A percentile compares a stretch with the other conserved stretches of the same genome.
Evolutionary conservation across 2,329 filamentous ascomycete genomes (phyloP).

Genomic region (Setomelanomma holmii): DNA sequence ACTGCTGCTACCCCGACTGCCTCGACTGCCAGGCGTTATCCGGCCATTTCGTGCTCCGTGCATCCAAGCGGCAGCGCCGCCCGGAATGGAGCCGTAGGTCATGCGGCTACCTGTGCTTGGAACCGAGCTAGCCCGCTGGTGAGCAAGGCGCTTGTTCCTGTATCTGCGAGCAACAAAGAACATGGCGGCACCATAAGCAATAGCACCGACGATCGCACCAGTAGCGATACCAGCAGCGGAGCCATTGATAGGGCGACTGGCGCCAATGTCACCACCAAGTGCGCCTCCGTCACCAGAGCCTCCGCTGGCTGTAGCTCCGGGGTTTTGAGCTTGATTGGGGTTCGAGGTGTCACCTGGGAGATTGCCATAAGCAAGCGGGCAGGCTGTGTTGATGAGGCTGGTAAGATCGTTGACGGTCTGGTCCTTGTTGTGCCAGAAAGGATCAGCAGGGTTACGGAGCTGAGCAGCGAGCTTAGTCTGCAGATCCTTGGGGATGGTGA

Average conservation of each 20-base stretch:
- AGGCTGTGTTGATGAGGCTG: conserved; percentile 80
- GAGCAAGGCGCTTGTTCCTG: conserved; percentile 81
- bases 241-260: conserved; percentile 65
- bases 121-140: conserved; percentile 79
- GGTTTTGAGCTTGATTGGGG: conserved; percentile 51
- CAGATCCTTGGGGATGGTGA: conserved; percentile 55
- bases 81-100: conserved; percentile 46
- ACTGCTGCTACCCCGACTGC: conserved; percentile 57
- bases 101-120: conserved; percentile 68
- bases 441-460: conserved; percentile 74
- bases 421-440: conserved; percentile 74
- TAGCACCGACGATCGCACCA: conserved; percentile 78
- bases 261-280: conserved; percentile 58
- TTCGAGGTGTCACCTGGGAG: conserved; percentile 49
- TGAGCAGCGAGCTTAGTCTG: conserved; percentile 69
- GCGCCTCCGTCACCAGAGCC: conserved; percentile 57
- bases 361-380: conserved; percentile 67
- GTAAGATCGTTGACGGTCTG: conserved; percentile 75
- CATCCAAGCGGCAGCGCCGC: conserved; percentile 59
- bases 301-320: conserved; percentile 38
- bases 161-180: conserved; percentile 90
- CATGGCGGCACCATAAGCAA: conserved; percentile 93
- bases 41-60: conserved; percentile 50
- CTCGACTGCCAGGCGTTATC: conserved; percentile 52
- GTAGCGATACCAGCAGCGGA: conserved; percentile 75